Conservation (phyloP, 805 yeast species). For the Pichia membranifaciens region DNA sequence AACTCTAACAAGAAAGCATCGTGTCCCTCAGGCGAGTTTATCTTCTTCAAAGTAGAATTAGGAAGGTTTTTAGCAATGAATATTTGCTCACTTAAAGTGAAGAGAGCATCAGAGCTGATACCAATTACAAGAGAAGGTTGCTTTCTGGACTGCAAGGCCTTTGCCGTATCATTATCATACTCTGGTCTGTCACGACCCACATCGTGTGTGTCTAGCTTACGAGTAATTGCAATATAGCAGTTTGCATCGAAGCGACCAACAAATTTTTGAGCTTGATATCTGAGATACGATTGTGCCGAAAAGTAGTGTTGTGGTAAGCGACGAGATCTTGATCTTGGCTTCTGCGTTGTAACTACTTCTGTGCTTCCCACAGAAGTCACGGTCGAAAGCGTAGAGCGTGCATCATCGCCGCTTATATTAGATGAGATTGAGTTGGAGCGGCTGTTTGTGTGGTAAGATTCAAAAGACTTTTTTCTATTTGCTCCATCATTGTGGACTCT, state of each 20-base stretch:
- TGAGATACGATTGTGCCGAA: conserved; percentile 90
- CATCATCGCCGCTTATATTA: conserved; percentile 12
- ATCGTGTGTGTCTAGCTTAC: conserved; percentile 94
- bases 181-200: conserved; percentile 68
- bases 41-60: conserved; percentile 57
- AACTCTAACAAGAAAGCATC: conserved; percentile 94
- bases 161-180: conserved; percentile 34
- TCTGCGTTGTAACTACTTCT: conserved; percentile 20
- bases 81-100: conserved; percentile 89
- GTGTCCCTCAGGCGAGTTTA: conserved; percentile 93
- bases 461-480: conserved; percentile 23
- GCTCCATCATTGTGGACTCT: conserved; percentile 83
- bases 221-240: conserved; percentile 88
- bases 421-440: conserved; percentile 28
- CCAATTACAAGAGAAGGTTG: conserved; percentile 87
- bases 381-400: conserved; percentile 6
- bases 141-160: conserved; percentile 51
- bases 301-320: conserved; percentile 57
- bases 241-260: conserved; percentile 90
- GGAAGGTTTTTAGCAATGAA: conserved; percentile 72
- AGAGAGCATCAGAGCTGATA: conserved; percentile 84
- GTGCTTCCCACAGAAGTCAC: conserved; percentile 1
- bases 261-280: conserved; percentile 93
- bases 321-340: conserved; percentile 30
- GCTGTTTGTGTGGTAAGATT: conserved; percentile 23